Base-by-base conservation (phyloP, 768 basidiomycete genomes). In the Tricholoma saponaceum region DNA sequence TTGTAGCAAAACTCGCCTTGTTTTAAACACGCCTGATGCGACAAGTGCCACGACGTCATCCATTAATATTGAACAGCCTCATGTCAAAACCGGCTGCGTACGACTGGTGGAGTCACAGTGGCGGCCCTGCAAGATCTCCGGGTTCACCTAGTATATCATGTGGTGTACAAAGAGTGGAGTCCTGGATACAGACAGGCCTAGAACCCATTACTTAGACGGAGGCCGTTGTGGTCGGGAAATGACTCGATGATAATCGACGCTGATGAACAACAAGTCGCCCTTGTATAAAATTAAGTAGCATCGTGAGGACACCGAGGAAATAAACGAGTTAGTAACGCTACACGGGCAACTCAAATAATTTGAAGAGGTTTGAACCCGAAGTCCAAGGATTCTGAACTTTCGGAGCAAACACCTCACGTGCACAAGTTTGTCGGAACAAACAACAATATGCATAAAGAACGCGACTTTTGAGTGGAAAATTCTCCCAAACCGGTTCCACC, bases 381-480 rank as follows among this genome's bases (percentile, higher is more conserved):
- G n/a, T n/a, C n/a, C n/a, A n/a, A n/a, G n/a, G n/a, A n/a, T n/a
- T n/a, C n/a, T n/a, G n/a, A n/a, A n/a, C n/a, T n/a, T n/a, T n/a
- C n/a, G n/a, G n/a, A n/a, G n/a, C 30, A 32, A 32, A 32, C 30
- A 32, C 4, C 4, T 28, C 28, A 28, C 12, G n/a, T 18, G 16
- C n/a, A 8, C 37, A 18, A 30, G 5, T 30, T 26, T 28, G 18
- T 37, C 37, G 16, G 23, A 50, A 46, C 46, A 57, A 57, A 43
- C 6, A 33, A 5, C 47, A 56, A 60, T 22, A 58, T 44, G 20
- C 22, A 56, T 62, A 66, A 66, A 64, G 66, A 64, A 65, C 66
- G 66, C 66, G 64, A 56, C 52, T 56, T 55, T 55, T 28, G 18
- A 37, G 16, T 20, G 23, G 8, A 61, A 59, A 59, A 61, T 56